phyloP scores from a whole-genome alignment of 768 basidiomycete species.

The Suillus cothurnatus region DNA sequence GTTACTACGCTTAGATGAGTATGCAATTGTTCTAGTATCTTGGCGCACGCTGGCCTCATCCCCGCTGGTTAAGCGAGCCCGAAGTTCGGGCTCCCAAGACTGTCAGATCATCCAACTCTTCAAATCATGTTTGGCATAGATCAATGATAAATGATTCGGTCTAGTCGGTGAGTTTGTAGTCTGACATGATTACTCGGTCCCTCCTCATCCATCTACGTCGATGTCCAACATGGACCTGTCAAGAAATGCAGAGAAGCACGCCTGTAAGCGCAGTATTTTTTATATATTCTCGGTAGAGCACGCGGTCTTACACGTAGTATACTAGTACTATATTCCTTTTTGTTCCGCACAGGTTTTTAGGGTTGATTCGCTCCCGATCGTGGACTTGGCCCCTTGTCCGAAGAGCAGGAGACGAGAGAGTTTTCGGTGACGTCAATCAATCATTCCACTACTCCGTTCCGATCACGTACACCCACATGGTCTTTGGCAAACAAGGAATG shows the following conservation, averaged over 20 bases:
- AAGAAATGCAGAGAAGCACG: neutral
- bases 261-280: neutral
- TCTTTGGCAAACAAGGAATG: neutral
- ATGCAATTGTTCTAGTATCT: neutral
- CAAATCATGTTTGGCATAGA: neutral
- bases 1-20: neutral
- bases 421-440: neutral
- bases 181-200: neutral
- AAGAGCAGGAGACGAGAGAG: neutral
- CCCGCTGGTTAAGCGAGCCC: neutral
- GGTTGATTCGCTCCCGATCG: neutral
- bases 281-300: neutral
- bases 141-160: neutral
- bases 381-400: neutral
- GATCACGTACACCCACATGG: neutral
- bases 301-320: neutral
- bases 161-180: neutral
- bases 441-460: neutral
- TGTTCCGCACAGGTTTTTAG: neutral
- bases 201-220: neutral
- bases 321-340: too few relatives aligned
- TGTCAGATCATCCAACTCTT: neutral
- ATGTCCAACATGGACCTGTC: neutral
- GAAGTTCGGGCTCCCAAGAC: too few relatives aligned
- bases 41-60: neutral